Percentiles rank a stretch among this genome's conserved stretches.
Conservation (phyloP, 2,329 filamentous ascomycete genomes). For the Pestalotiopsis sp. region DNA sequence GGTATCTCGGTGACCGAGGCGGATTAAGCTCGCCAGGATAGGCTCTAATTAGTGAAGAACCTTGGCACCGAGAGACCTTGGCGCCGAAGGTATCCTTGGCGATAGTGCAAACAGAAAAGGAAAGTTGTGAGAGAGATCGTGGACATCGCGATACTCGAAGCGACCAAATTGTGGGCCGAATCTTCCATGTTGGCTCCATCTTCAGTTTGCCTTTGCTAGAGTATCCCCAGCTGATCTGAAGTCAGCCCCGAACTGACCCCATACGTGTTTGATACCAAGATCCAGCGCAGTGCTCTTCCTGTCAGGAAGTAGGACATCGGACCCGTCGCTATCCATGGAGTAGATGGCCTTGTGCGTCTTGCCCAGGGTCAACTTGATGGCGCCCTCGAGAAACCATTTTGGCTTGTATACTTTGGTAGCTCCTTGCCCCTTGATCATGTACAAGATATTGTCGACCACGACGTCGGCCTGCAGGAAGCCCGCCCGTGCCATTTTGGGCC, state of each 20-base stretch:
- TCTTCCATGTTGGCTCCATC: neutral
- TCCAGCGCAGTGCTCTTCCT: neutral
- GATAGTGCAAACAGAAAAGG: too few species aligned
- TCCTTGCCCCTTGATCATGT: constrained; percentile 15
- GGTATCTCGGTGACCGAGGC: too few species aligned
- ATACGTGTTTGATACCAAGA: neutral
- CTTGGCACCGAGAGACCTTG: too few species aligned
- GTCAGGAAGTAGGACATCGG: neutral
- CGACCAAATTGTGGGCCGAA: too few species aligned
- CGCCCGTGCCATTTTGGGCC: constrained; percentile 44
- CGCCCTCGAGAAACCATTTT: constrained; percentile 29
- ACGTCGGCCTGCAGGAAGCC: constrained; percentile 45
- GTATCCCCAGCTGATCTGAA: neutral
- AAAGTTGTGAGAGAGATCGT: too few species aligned
- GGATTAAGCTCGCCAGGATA: too few species aligned
- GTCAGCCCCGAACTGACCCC: neutral
- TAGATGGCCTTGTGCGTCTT: constrained; percentile 11
- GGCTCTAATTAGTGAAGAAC: too few species aligned
- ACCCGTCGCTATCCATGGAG: neutral
- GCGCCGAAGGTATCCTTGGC: too few species aligned
- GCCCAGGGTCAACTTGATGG: constrained; percentile 42
- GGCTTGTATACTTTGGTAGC: constrained; percentile 25
- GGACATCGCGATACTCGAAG: too few species aligned
- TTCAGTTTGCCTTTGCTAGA: neutral
- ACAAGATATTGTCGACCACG: constrained; percentile 47